Evolutionary conservation across 1,284 basidiomycete species (phyloP), one percentile per base, ranked within the genome.

Genomic region (Melampsora americana): DNA sequence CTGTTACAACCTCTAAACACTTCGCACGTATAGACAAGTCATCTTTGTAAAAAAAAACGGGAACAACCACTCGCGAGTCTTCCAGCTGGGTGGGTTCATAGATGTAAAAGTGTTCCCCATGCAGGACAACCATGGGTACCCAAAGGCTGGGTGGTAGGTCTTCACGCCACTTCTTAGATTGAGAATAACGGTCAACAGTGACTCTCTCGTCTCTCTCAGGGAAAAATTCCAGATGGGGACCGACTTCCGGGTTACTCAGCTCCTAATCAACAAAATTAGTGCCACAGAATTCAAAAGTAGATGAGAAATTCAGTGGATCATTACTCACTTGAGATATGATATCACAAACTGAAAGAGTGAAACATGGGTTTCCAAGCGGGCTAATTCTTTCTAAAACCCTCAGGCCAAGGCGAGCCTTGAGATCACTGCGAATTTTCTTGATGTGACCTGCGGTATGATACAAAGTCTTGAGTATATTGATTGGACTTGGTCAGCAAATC

Each of bases 121-220:
- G 5, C 14, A 53, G 5, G 5, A 4, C 5, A 23, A 62, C 28
- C 68, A 69, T 69, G n/a, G 23, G 68, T 23, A 32, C 18, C 2
- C 68, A 14, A 12, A 69, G 39, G 3, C n/a, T n/a, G 5, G 30
- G n/a, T 35, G 48, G 30, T 20, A 69, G 28, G 11, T 59, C 46
- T 12, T 44, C 44, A 20, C 53, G 48, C 68, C 68, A 69, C 26
- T 69, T 69, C 39, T 60, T 12, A 18, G 50, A 69, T 69, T 69
- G 53, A 6, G 35, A 69, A 28, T 35, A 32, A 39, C 53, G 53
- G 35, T 60, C 42, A 39, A 59, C n/a, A 14, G 42, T n/a, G 20
- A 30, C n/a, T 9, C 32, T 28, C 5, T 60, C 32, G 53, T 50
- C 23, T n/a, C 44, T 39, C 32, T 69, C 35, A 26, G 62, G 62